Conservation (phyloP, 1,284 basidiomycete genomes). For the Ustilago hordei region DNA sequence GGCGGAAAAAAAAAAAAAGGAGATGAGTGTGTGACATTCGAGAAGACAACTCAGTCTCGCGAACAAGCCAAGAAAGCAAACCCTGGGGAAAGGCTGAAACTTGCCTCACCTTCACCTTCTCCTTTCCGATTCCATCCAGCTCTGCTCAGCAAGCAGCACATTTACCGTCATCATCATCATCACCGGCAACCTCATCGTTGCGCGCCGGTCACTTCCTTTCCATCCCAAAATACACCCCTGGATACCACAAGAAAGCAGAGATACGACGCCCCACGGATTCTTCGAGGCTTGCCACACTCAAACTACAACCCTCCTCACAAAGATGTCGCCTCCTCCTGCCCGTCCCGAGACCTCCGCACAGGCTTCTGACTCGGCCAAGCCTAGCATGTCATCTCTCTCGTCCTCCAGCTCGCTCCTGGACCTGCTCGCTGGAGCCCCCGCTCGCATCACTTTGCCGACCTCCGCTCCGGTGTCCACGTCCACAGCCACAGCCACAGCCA, state of each 20-base stretch:
- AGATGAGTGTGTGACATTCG: not conserved
- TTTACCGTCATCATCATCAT: slow-evolving; percentile 7
- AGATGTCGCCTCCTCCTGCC: slow-evolving; percentile 20
- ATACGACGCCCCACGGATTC: not conserved
- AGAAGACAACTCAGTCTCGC: not conserved
- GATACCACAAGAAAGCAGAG: not conserved
- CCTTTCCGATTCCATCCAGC: not conserved
- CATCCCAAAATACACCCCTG: slow-evolving; percentile 10
- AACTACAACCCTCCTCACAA: not conserved
- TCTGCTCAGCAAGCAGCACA: not conserved
- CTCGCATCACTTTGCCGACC: slow-evolving; percentile 32
- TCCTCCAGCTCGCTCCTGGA: slow-evolving; percentile 41
- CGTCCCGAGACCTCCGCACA: not conserved
- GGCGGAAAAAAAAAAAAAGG: not conserved
- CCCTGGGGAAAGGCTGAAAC: not conserved
- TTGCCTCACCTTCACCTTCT: not conserved
- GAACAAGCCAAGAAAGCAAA: not conserved
- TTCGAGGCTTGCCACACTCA: not conserved
- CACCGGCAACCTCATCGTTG: too few species aligned
- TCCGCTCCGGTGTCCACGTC: slow-evolving; percentile 29
- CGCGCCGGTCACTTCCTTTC: not conserved
- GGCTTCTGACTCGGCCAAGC: not conserved
- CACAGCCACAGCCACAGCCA: slow-evolving; percentile 3
- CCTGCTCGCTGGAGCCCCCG: slow-evolving; percentile 43
- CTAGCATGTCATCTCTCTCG: slow-evolving; percentile 3